A percentile compares a stretch with the other conserved stretches of the same genome.
phyloP scores from a whole-genome alignment of 2,329 filamentous ascomycete species.

The Blastomyces emzantsi region DNA sequence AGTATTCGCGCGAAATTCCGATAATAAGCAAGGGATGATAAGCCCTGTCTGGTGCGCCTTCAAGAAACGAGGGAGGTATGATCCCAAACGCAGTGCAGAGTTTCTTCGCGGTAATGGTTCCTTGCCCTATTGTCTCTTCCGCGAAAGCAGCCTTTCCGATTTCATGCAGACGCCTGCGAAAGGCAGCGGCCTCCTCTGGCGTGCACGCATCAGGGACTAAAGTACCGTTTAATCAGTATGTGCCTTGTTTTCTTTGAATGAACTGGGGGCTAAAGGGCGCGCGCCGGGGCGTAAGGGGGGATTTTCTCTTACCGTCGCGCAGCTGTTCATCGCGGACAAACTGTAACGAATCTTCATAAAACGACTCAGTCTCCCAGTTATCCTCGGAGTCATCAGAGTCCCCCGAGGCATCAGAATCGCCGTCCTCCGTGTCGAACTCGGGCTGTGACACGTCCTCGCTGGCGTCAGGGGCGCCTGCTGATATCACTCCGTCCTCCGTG shows the following conservation, averaged over 20 bases:
- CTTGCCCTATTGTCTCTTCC: constrained; percentile 58
- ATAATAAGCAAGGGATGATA: constrained; percentile 68
- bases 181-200: constrained; percentile 57
- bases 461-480: constrained; percentile 22
- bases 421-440: constrained; percentile 24
- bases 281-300: not conserved
- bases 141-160: constrained; percentile 73
- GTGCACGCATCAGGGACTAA: constrained; percentile 50
- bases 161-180: constrained; percentile 61
- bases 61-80: constrained; percentile 61
- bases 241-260: not conserved
- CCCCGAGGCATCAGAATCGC: constrained; percentile 7
- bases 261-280: not conserved
- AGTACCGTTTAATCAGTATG: constrained; percentile 5
- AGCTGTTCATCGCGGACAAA: constrained; percentile 47
- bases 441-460: constrained; percentile 28
- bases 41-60: constrained; percentile 61
- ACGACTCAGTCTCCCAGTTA: constrained; percentile 32
- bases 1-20: constrained; percentile 70
- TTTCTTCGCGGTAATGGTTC: constrained; percentile 67
- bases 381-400: constrained; percentile 12
- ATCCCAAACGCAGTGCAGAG: constrained; percentile 81
- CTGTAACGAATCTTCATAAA: constrained; percentile 55
- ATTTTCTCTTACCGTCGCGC: constrained; percentile 25
- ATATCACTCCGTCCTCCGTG: constrained; percentile 17